Evolutionary conservation across 495 filamentous ascomycete species (phyloP).

Genomic region (Trypethelium eluteriae): DNA sequence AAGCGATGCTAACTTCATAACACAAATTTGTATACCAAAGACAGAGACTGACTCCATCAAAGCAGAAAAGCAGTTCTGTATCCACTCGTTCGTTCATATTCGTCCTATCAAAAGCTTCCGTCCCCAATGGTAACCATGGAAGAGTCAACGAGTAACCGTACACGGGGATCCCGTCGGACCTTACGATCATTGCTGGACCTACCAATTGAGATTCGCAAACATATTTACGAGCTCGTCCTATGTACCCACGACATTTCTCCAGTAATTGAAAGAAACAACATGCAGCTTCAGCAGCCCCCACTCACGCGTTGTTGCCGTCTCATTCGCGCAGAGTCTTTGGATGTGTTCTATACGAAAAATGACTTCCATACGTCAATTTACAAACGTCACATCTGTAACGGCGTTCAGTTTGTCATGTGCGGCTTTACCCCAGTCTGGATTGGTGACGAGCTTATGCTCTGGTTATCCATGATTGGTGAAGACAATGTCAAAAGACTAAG

Average conservation of each 20-base stretch:
- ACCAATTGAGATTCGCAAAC: constrained; percentile 2
- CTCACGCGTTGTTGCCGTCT: constrained; percentile 2
- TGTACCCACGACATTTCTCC: constrained; percentile 6
- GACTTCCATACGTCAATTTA: background rate
- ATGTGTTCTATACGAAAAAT: constrained; percentile 10
- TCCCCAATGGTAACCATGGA: too few relatives aligned
- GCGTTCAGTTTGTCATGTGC: background rate
- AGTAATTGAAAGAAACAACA: background rate
- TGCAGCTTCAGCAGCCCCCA: constrained; percentile 5
- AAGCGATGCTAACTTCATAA: too few relatives aligned
- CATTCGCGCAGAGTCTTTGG: constrained; percentile 6
- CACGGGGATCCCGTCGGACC: background rate
- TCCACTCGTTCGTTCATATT: background rate
- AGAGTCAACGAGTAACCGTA: background rate
- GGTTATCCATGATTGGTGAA: constrained; percentile 9
- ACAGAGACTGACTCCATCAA: too few relatives aligned
- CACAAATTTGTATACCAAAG: too few relatives aligned
- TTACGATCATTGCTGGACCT: background rate
- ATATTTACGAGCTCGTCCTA: background rate
- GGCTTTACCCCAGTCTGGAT: background rate
- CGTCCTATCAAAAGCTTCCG: background rate
- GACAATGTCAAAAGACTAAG: background rate
- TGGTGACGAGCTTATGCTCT: constrained; percentile 8
- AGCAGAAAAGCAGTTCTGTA: too few relatives aligned
- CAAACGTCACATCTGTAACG: background rate